Base-by-base conservation (phyloP, 202 grass and related monocot genomes). In the Brachypodium distachyon region DNA sequence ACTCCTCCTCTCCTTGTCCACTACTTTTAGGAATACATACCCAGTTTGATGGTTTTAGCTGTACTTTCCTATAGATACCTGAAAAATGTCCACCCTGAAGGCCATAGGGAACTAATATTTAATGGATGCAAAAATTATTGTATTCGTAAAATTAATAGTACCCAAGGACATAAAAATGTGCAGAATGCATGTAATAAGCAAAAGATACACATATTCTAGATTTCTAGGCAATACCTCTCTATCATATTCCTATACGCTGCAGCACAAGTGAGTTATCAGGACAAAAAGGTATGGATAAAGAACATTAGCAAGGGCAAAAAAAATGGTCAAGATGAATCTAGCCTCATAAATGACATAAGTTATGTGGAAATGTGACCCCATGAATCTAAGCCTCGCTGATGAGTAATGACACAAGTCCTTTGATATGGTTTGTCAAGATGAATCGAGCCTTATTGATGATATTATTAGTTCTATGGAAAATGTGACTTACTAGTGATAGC, bases 61-160 rank as follows among this genome's bases (percentile, higher is more conserved):
- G 91, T 27, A 97, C 94, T 85, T 97, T 97, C 72, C 94, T 85
- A 61, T 97, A 97, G 56, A 97, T 97, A 59, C 94, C 94, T 67
- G 94, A 97, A 84, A 97, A 97, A 81, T 97, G 81, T 14, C 91
- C 94, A 85, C 94, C 94, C 94, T 97, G 55, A 67, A 77, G 46
- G 33, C 67, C 82, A 93, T 36, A 82, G 49, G 1, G 46, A 66
- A 74, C 42, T 73, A 78, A 59, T 36, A 52, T 37, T 49, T 59
- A 76, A 67, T 77, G 47, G 18, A 47, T 70, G 33, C 57, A 62
- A 61, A 61, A 74, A 61, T 39, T 64, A 63, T 51, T 56, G 26
- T 37, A 62, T 27, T 14, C 67, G 25, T 57, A 55, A 85, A 50
- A 63, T 62, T 78, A 68, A 32, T 49, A 61, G 67, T 32, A 28